phyloP scores from a whole-genome alignment of 495 filamentous ascomycete species.

The Penicillium daleae region DNA sequence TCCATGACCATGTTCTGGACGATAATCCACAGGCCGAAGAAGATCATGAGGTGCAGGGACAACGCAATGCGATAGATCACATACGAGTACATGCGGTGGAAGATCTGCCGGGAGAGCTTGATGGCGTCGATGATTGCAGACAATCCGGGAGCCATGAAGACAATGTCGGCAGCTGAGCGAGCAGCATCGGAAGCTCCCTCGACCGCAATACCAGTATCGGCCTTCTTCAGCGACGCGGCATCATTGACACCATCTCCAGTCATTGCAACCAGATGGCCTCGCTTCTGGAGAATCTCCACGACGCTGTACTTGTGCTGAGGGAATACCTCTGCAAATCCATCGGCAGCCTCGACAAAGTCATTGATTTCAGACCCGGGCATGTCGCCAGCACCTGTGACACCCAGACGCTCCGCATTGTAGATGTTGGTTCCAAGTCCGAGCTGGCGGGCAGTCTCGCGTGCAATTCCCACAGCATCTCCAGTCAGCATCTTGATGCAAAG shows the following conservation, averaged over 20 bases:
- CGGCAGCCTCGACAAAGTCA: constrained; percentile 92
- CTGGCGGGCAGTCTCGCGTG: constrained; percentile 86
- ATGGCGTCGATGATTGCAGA: constrained; percentile 91
- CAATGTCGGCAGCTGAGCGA: constrained; percentile 90
- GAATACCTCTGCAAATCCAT: constrained; percentile 94
- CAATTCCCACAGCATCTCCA: constrained; percentile 92
- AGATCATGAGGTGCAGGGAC: constrained; percentile 87
- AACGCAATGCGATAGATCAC: constrained; percentile 94
- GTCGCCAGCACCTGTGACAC: constrained; percentile 81
- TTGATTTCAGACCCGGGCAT: constrained; percentile 92
- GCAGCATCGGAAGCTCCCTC: constrained; percentile 93
- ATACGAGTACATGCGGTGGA: constrained; percentile 97
- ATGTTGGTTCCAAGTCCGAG: constrained; percentile 92
- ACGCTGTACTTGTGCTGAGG: constrained; percentile 98
- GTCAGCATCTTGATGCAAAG: constrained; percentile 96
- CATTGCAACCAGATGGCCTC: constrained; percentile 96
- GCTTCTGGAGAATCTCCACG: constrained; percentile 92
- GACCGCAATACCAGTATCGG: constrained; percentile 84
- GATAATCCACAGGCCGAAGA: constrained; percentile 88
- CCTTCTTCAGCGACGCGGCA: constrained; percentile 94
- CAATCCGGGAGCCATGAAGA: constrained; percentile 88
- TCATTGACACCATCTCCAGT: constrained; percentile 99
- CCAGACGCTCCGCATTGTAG: constrained; percentile 88
- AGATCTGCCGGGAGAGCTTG: constrained; percentile 93
- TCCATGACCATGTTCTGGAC: constrained; percentile 82